Conservation (phyloP, 2,329 filamentous ascomycete genomes). For the Macrophomina pseudophaseolina region DNA sequence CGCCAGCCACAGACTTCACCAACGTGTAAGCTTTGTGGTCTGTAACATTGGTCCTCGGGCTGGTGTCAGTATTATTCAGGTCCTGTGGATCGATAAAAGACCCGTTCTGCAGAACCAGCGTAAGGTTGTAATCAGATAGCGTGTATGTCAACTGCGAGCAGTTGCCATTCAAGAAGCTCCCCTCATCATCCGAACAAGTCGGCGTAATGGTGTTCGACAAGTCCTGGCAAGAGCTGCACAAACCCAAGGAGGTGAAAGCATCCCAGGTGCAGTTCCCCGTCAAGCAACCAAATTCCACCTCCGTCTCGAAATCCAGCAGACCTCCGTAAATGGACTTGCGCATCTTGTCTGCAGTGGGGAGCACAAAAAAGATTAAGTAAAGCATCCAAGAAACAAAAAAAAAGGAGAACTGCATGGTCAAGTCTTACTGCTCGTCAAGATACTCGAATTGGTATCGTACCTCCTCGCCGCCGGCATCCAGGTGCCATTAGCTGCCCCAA, state of each 20-base stretch:
- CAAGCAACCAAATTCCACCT: constrained; percentile 18
- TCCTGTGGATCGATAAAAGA: background rate
- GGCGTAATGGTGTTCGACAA: constrained; percentile 5
- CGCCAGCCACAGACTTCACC: background rate
- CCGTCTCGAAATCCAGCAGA: constrained; percentile 15
- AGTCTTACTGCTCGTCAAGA: constrained; percentile 2
- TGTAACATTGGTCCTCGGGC: background rate
- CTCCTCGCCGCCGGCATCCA: constrained; percentile 5
- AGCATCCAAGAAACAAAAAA: background rate
- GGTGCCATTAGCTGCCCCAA: background rate
- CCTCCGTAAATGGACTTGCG: constrained; percentile 25
- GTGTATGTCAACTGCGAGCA: constrained; percentile 18
- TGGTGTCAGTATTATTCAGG: background rate
- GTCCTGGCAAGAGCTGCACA: constrained; percentile 26
- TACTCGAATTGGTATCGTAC: background rate
- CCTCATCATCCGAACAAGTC: background rate
- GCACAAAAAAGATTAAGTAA: background rate
- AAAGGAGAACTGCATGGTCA: no score
- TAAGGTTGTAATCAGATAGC: constrained; percentile 9
- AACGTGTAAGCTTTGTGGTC: background rate
- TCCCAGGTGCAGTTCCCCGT: constrained; percentile 28
- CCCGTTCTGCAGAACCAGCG: constrained; percentile 10
- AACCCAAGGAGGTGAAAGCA: constrained; percentile 25
- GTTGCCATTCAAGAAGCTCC: background rate
- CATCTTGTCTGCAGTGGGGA: constrained; percentile 1